Percentiles rank a stretch among this genome's conserved stretches.
These are phyloP conservation scores for Penicillium robsamsonii DNA, from an alignment of 495 filamentous ascomycete genomes.

Conservation along the genomic window DNA sequence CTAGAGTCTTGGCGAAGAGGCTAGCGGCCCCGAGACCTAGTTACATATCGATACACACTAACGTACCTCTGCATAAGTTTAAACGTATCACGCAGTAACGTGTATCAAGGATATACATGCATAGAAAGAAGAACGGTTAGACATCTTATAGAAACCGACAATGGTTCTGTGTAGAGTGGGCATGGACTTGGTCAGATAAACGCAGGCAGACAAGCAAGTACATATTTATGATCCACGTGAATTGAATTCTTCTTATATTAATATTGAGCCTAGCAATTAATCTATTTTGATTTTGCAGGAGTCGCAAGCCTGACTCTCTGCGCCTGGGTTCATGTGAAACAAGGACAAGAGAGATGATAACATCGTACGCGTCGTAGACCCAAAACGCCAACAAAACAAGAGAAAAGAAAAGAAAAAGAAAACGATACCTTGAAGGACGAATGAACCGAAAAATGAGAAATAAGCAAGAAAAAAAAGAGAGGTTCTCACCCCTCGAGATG, in stretches of 20 bases:
- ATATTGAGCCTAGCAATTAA: conserved; percentile 29
- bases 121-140: neutral
- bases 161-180: neutral
- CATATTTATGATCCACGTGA: too few species aligned
- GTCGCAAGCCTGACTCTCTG: conserved; percentile 22
- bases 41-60: neutral
- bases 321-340: conserved; percentile 25
- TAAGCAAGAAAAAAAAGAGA: conserved; percentile 4
- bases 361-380: conserved; percentile 30
- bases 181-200: neutral
- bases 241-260: conserved; percentile 19
- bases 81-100: neutral
- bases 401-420: conserved; percentile 17
- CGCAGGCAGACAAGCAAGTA: neutral
- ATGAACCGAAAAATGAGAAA: conserved; percentile 5
- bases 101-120: neutral
- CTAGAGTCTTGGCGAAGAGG: conserved; percentile 2
- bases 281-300: conserved; percentile 33
- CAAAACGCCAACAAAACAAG: conserved; percentile 25
- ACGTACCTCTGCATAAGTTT: neutral
- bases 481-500: neutral
- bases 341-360: conserved; percentile 23
- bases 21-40: neutral
- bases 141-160: neutral
- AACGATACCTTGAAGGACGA: conserved; percentile 6